Evolutionary conservation across 257 asterid species (phyloP).

Genomic region (Solanum pennellii): DNA sequence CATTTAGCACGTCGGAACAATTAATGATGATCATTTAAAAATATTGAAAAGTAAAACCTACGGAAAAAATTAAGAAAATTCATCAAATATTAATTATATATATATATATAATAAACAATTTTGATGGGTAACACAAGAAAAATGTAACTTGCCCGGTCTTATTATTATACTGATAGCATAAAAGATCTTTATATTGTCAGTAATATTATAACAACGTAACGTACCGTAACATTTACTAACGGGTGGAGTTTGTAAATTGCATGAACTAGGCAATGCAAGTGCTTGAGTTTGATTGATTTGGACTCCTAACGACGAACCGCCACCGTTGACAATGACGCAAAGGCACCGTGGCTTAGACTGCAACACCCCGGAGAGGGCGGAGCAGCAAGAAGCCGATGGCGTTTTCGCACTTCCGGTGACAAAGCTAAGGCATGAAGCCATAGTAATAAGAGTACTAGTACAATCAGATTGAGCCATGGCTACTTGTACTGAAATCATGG

Average conservation of each 20-base stretch:
- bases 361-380: constrained; percentile 43
- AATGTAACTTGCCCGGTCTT: neutral
- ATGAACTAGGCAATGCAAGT: constrained; percentile 37
- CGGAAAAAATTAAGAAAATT: neutral
- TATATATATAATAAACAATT: neutral
- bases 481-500: neutral
- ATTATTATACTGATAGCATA: too few relatives aligned
- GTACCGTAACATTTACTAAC: constrained; percentile 45
- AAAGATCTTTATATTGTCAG: neutral
- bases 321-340: constrained; percentile 38
- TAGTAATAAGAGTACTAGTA: constrained; percentile 31
- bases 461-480: constrained; percentile 43
- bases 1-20: neutral
- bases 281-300: constrained; percentile 50
- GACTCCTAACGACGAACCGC: constrained; percentile 36
- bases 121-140: neutral
- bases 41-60: rapidly evolving
- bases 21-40: neutral
- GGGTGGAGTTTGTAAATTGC: constrained; percentile 55
- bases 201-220: neutral
- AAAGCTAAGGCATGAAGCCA: constrained; percentile 64
- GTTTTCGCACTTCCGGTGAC: constrained; percentile 35
- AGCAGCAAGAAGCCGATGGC: constrained; percentile 53
- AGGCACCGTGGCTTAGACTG: constrained; percentile 55
- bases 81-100: neutral